These are phyloP conservation scores for Ceriops decandra DNA, from an alignment of 345 rosid genomes.

Conservation along the genomic window DNA sequence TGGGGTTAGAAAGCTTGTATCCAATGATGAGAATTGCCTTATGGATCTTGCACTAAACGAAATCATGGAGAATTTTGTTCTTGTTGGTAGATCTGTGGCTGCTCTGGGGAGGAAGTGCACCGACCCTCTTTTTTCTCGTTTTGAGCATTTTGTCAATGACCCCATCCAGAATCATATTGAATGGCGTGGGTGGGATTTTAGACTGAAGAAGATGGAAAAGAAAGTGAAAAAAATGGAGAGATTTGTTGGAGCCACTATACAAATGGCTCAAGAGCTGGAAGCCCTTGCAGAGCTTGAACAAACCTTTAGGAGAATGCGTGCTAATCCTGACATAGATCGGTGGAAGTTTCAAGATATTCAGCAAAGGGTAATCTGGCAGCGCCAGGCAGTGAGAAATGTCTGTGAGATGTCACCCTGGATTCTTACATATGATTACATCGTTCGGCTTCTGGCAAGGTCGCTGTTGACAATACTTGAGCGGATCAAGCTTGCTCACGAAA, in stretches of 20 bases:
- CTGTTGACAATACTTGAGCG: constrained; percentile 56
- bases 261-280: constrained; percentile 56
- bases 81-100: constrained; percentile 40
- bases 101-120: constrained; percentile 48
- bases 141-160: constrained; percentile 45
- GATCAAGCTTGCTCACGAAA: constrained; percentile 30
- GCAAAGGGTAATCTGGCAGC: constrained; percentile 51
- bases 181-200: constrained; percentile 57
- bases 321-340: constrained; percentile 32
- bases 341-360: constrained; percentile 46
- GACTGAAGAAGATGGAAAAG: constrained; percentile 61
- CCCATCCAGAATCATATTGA: constrained; percentile 40
- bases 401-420: constrained; percentile 60
- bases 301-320: constrained; percentile 50
- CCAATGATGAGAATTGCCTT: constrained; percentile 44
- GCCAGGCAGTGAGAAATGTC: constrained; percentile 49
- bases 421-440: constrained; percentile 52
- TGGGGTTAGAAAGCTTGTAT: constrained; percentile 50
- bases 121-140: constrained; percentile 40
- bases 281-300: constrained; percentile 67
- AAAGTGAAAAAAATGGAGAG: constrained; percentile 64
- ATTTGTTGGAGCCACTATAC: constrained; percentile 42
- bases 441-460: constrained; percentile 53
- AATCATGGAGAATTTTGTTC: constrained; percentile 46
- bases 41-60: constrained; percentile 60